A percentile compares a stretch with the other conserved stretches of the same genome.
Conservation (phyloP, 139 green algal species). For the Gonium pectorale region DNA sequence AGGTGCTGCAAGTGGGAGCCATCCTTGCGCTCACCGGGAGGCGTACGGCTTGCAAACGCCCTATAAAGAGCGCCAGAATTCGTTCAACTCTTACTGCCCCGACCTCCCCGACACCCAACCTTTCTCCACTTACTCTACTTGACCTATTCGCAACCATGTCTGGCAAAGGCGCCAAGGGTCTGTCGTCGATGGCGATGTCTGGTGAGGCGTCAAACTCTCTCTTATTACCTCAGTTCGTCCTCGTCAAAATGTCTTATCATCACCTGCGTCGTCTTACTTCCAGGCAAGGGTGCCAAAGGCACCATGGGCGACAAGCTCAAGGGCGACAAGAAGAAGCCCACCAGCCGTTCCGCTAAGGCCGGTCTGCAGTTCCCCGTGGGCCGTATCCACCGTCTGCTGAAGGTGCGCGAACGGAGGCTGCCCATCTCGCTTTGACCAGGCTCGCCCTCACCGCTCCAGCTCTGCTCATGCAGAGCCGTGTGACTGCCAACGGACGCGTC, state of each 20-base stretch:
- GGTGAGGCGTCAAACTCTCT: too few species aligned
- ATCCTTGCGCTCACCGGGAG: too few species aligned
- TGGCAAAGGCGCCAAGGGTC: slow-evolving; percentile 42
- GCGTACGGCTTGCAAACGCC: too few species aligned
- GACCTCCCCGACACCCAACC: too few species aligned
- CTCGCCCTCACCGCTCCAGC: too few species aligned
- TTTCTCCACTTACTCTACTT: too few species aligned
- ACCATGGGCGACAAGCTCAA: slow-evolving; percentile 85
- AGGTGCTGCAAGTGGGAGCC: too few species aligned
- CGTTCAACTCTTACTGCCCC: too few species aligned
- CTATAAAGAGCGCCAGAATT: too few species aligned
- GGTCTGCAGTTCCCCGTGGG: slow-evolving; percentile 98
- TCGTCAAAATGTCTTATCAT: slow-evolving; percentile 87
- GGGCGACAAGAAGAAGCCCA: slow-evolving; percentile 81
- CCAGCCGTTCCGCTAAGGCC: slow-evolving; percentile 87
- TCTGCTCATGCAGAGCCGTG: slow-evolving; percentile 79
- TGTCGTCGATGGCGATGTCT: too few species aligned
- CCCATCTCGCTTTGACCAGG: neutral
- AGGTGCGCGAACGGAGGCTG: slow-evolving; percentile 70
- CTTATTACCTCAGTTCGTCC: neutral
- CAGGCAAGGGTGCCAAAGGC: slow-evolving; percentile 94
- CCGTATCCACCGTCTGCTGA: slow-evolving; percentile 97
- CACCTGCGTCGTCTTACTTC: too few species aligned
- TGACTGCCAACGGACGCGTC: slow-evolving; percentile 95
- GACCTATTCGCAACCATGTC: slow-evolving; percentile 35